Base-by-base conservation (phyloP, 2,329 filamentous ascomycete species). In the Beauveria sp. region DNA sequence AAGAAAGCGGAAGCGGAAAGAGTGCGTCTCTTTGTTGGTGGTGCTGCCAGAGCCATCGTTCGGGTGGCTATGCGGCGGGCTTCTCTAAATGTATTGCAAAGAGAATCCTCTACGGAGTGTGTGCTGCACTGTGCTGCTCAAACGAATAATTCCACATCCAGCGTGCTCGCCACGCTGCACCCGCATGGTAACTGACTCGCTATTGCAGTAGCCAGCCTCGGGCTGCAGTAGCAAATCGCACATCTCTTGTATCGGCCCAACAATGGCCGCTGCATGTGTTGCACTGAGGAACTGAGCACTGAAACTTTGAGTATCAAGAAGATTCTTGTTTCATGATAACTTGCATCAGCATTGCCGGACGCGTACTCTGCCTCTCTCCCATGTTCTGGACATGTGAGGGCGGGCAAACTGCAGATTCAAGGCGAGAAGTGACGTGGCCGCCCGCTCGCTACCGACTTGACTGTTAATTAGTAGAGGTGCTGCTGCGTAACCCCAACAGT, bases 151-250 rank as follows among this genome's bases (percentile, higher is more conserved):
- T 26, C 26, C 31, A 3, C 31, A 10, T 22, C 22, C 12, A 34
- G 48, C 48, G 24, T 51, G 22, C 24, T 42, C 9, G 34, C 18
- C 45, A 42, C 16, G 16, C 45, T 46, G 46, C 46, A 51, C 48
- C 31, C 45, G 18, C 46, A 45, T 52, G 56, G n/a, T 31, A 9
- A 60, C 51, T 60, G 56, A 60, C 56, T 60, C 56, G 56, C 48
- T 43, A 38, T 22, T 51, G 34, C 45, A 43, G 34, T 52, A 28
- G 22, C 16, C 34, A 38, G 20, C 31, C 12, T 38, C n/a, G 16
- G 45, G 48, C 18, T 31, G 12, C 38, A 60, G 56, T 60, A 51
- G 24, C 46, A 59, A 51, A 51, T 42, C 55, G 45, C 20, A 20
- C 50, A 50, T 51, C n/a, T 22, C 16, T 31, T 20, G 48, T 49